Evolutionary conservation across 441 rosid species (phyloP).

Genomic region (Francoa sonchifolia): DNA sequence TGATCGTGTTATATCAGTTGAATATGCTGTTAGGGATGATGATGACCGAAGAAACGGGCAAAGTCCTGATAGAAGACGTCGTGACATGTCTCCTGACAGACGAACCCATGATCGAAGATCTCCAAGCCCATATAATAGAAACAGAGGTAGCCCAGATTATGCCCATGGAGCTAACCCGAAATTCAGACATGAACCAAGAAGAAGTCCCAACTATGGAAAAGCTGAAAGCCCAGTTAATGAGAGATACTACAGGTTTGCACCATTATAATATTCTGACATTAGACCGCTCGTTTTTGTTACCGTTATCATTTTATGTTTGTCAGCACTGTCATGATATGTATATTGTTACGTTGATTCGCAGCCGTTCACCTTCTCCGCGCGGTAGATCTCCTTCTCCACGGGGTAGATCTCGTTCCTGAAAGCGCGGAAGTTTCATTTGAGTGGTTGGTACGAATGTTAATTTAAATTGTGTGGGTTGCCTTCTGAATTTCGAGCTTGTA

Average conservation of each 20-base stretch:
- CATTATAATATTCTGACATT: neutral
- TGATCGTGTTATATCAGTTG: constrained; percentile 19
- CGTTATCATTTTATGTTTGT: neutral
- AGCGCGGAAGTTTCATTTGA: neutral
- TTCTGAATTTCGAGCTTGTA: constrained; percentile 1
- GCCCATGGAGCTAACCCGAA: constrained; percentile 12
- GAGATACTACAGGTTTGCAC: constrained; percentile 12
- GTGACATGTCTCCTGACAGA: constrained; percentile 13
- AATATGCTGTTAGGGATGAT: constrained; percentile 17
- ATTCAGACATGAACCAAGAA: constrained; percentile 12
- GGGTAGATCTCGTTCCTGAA: constrained; percentile 16
- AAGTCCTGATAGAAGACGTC: constrained; percentile 16
- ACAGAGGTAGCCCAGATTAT: constrained; percentile 19
- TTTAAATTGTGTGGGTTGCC: neutral
- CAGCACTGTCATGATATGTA: neutral
- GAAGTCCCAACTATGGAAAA: constrained; percentile 16
- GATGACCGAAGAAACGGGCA: constrained; percentile 15
- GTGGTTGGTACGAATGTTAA: neutral
- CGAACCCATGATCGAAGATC: constrained; percentile 14
- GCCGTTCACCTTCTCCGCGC: constrained; percentile 19
- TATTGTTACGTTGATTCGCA: too few species aligned
- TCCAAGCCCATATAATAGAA: constrained; percentile 16
- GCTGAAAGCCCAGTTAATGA: constrained; percentile 17
- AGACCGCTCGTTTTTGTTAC: neutral
- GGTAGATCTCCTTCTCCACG: too few species aligned